Percentiles rank a stretch among this genome's conserved stretches.
These are phyloP conservation scores for Ogataea paradorogensis DNA, from an alignment of 805 yeast genomes.

Conservation along the genomic window DNA sequence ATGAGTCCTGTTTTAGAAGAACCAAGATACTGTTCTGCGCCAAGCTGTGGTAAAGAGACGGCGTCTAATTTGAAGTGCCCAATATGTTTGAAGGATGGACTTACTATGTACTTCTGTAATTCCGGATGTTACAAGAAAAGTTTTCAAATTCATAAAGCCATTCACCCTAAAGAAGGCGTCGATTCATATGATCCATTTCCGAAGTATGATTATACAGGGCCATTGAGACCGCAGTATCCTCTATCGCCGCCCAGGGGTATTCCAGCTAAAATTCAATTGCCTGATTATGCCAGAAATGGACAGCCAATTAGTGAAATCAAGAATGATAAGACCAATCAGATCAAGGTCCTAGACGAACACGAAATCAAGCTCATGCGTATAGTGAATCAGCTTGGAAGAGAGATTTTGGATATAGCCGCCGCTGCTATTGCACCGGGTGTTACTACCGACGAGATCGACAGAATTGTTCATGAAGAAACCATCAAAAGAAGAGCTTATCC, in stretches of 20 bases:
- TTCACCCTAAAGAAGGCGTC: conserved; percentile 62
- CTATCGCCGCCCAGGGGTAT: conserved; percentile 66
- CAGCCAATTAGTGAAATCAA: conserved; percentile 74
- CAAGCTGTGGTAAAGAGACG: conserved; percentile 83
- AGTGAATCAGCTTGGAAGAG: conserved; percentile 77
- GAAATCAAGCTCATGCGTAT: conserved; percentile 72
- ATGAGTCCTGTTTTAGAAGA: conserved; percentile 18
- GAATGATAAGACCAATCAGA: conserved; percentile 64
- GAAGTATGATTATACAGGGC: conserved; percentile 68
- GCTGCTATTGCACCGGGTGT: conserved; percentile 80
- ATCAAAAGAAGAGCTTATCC: conserved; percentile 89
- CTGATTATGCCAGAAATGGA: conserved; percentile 85
- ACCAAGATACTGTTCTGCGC: conserved; percentile 56
- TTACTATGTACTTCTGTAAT: conserved; percentile 68
- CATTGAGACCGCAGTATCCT: conserved; percentile 77
- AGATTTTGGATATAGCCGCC: conserved; percentile 86
- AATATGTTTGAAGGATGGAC: conserved; percentile 73
- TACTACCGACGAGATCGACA: conserved; percentile 91
- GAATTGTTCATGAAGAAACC: conserved; percentile 81
- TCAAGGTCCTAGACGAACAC: conserved; percentile 60
- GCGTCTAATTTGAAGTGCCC: conserved; percentile 83
- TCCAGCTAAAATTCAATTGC: conserved; percentile 66
- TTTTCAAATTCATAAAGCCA: conserved; percentile 71
- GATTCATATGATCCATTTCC: conserved; percentile 86
- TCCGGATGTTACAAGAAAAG: conserved; percentile 76